Conservation (phyloP, 169 alveolate genomes). For the Cryptosporidium ryanae region DNA sequence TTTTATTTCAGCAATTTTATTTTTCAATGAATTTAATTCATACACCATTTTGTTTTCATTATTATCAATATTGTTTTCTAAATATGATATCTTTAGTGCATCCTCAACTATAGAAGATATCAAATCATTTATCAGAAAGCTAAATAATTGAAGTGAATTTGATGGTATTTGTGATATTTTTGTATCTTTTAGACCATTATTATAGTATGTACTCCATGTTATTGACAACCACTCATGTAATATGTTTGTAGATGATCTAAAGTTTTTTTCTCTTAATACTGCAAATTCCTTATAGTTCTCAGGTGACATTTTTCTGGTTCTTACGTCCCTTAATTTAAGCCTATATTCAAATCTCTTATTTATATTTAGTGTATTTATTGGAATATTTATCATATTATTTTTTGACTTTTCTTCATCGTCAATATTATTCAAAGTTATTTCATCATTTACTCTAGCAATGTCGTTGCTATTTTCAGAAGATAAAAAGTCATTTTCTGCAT, state of each 20-base stretch:
- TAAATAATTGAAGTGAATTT: slow-evolving; percentile 42
- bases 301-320: slow-evolving; percentile 66
- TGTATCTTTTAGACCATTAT: slow-evolving; percentile 57
- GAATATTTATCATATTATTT: neutral
- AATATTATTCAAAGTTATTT: neutral
- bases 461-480: slow-evolving; percentile 10
- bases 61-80: neutral
- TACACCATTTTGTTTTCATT: neutral
- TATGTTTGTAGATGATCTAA: slow-evolving; percentile 44
- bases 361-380: slow-evolving; percentile 6
- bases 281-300: slow-evolving; percentile 68
- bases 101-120: slow-evolving; percentile 60
- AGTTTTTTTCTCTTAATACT: slow-evolving; percentile 56
- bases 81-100: slow-evolving; percentile 32
- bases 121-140: slow-evolving; percentile 57
- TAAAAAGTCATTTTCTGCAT: slow-evolving; percentile 23
- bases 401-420: neutral
- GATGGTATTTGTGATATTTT: slow-evolving; percentile 72
- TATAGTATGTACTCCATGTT: slow-evolving; percentile 64
- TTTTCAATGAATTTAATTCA: neutral
- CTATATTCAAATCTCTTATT: slow-evolving; percentile 64
- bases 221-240: slow-evolving; percentile 64
- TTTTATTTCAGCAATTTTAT: neutral
- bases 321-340: slow-evolving; percentile 46
- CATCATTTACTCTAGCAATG: slow-evolving; percentile 2